phyloP scores from a whole-genome alignment of 1,284 basidiomycete species.

The Malassezia nana region DNA sequence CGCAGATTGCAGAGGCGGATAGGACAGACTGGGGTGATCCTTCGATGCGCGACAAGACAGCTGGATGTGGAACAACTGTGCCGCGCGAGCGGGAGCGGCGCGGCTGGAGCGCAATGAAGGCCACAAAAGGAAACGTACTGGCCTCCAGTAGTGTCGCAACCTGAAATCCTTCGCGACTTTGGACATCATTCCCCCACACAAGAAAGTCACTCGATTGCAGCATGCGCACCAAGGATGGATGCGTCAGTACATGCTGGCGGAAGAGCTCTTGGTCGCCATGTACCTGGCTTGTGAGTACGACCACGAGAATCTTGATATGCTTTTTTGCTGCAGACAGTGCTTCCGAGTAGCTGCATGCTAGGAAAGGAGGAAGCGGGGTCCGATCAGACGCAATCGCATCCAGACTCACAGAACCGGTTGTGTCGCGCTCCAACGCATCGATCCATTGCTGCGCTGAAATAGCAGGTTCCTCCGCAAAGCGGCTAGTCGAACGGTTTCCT shows the following conservation, averaged over 20 bases:
- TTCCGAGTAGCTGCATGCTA: slow-evolving; percentile 69
- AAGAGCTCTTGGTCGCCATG: slow-evolving; percentile 80
- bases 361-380: slow-evolving; percentile 53
- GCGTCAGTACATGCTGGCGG: slow-evolving; percentile 70
- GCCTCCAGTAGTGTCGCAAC: slow-evolving; percentile 74
- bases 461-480: slow-evolving; percentile 6
- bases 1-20: slow-evolving; percentile 21
- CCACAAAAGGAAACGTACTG: slow-evolving; percentile 82
- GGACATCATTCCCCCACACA: slow-evolving; percentile 75
- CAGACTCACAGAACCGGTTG: background rate
- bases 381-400: background rate
- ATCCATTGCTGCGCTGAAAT: slow-evolving; percentile 5
- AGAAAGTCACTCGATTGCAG: slow-evolving; percentile 63
- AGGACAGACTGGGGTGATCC: slow-evolving; percentile 27
- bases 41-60: slow-evolving; percentile 33
- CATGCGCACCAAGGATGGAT: slow-evolving; percentile 59
- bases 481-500: background rate
- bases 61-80: slow-evolving; percentile 18
- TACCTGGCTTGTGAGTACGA: slow-evolving; percentile 76
- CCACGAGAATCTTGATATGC: slow-evolving; percentile 65
- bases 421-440: slow-evolving; percentile 8
- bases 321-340: slow-evolving; percentile 62
- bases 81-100: slow-evolving; percentile 23
- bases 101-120: slow-evolving; percentile 78
- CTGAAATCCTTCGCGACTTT: slow-evolving; percentile 70